Evolutionary conservation across 1,139 yeast species (phyloP), one percentile per base, ranked within the genome.

Genomic region (Taphrina flavorubra): DNA sequence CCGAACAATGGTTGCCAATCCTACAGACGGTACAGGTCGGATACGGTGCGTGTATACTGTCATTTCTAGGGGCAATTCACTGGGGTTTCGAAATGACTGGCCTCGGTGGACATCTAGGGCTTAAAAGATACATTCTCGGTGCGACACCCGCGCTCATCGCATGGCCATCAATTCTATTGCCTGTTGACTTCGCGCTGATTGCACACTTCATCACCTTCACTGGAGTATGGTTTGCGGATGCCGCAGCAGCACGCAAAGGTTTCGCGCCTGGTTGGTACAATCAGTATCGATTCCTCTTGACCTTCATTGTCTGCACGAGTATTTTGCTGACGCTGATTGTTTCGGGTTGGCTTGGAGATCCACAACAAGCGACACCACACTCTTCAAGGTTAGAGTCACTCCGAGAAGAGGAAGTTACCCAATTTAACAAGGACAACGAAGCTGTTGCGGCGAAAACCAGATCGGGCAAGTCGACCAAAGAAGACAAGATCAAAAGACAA

Each of bases 31-130:
- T 67, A 14, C 69, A 67, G 49, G 63, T 67, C 44, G 69, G 69
- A 13, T 67, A 67, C 63, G 69, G 69, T 4, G 69, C 69, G 18
- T 67, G 69, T 40, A 40, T 67, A 14, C 14, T 67, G 4, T 53
- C 68, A 10, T 61, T 67, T 49, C 42, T 67, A 6, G 69, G 69
- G 4, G 69, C 69, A 8, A 62, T 67, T 51, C 69, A 67, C 53
- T 67, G 69, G 69, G 69, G 69, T 11, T 57, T 67, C 18, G 69
- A 67, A 20, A 55, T 67, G 34, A 39, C 69, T 36, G 63, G 63
- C 11, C 63, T 36, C 44, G 69, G 69, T 46, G 69, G 68, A 5
- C 51, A 51, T 34, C 31, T 51, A 11, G 67, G 68, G 18, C 31
- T 46, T 18, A 49, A 51, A 18, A 55, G 69, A 5, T 65, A 65